Base-by-base conservation (phyloP, 169 alveolate genomes). In the Plasmodium gonderi region DNA sequence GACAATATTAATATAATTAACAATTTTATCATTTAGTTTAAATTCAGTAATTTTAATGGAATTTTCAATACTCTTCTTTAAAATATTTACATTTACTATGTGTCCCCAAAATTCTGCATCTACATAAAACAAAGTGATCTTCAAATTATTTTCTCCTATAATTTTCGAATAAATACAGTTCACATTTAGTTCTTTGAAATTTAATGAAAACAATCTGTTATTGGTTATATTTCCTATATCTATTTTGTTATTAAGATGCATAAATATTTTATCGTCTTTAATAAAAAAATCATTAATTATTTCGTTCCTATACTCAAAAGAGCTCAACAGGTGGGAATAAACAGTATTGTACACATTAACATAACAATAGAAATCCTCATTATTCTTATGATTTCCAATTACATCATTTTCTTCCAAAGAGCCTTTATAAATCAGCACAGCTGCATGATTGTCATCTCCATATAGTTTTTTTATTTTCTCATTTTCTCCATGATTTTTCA, bases 381-480 rank as follows among this genome's bases (percentile, higher is more conserved):
- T 51, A 49, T 87, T 29, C 38, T 23, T 4, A 11, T n/a, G 31
- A 72, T 69, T 47, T 3, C 14, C 38, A 4, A 8, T 60, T 23
- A 60, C 65, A 0, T 8, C 54, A 26, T 67, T 75, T 36, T 44
- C 74, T 26, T 76, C 69, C 23, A 12, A 54, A 51, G 44, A 33
- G 17, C 42, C 47, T 38, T 78, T 74, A 36, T 54, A 75, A 23
- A 87, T 74, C 49, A 87, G 47, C 47, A 54, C 93, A 75, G 47
- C 44, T 40, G 93, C 68, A 42, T 75, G 47, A 20, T 54, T 75
- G 45, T 87, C 87, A 64, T 75, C 79, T 51, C 89, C 87, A 33
- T 87, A 47, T 45, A 87, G 33, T 67, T 87, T 87, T 87, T 75
- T 87, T 54, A 87, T 20, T 38, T 54, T 76, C 38, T 87, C 93